phyloP scores from a whole-genome alignment of 371 early-diverging fungal genomes.

The Apophysomyces elegans region DNA sequence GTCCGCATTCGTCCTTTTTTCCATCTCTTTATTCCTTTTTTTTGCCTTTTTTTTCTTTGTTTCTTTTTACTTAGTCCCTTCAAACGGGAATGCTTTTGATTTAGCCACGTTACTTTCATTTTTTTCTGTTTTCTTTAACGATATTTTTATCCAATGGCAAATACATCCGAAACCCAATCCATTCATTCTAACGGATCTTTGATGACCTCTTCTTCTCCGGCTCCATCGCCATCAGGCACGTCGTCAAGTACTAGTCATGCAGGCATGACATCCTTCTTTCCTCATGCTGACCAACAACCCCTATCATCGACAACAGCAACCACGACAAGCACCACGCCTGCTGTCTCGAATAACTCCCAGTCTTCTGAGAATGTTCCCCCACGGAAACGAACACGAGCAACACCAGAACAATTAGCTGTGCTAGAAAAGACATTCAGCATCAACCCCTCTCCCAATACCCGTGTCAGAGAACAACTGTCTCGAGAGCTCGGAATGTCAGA shows the following conservation, averaged over 20 bases:
- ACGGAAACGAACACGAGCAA: conserved; percentile 73
- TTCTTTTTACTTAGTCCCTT: neutral
- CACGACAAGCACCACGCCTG: neutral
- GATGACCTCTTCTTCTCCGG: conserved; percentile 4
- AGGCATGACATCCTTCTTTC: neutral
- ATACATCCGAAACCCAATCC: conserved; percentile 3
- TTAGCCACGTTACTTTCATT: neutral
- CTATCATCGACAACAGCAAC: too few species aligned
- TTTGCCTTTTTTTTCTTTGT: neutral
- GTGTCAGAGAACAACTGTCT: conserved; percentile 84
- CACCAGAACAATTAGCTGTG: conserved; percentile 72
- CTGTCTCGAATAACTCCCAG: neutral
- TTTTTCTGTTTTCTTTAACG: neutral
- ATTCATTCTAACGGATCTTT: conserved; percentile 5
- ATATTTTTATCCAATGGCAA: neutral
- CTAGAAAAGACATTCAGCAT: conserved; percentile 75
- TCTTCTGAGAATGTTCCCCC: conserved; percentile 16
- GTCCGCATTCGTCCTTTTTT: neutral
- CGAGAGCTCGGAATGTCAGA: conserved; percentile 90
- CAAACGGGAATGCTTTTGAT: neutral
- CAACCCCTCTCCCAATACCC: conserved; percentile 77
- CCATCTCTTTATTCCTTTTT: neutral
- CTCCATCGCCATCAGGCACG: neutral
- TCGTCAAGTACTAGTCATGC: conserved; percentile 7
- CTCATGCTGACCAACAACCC: neutral